phyloP scores from a whole-genome alignment of 2,329 filamentous ascomycete species.

The Fusarium paranaense region DNA sequence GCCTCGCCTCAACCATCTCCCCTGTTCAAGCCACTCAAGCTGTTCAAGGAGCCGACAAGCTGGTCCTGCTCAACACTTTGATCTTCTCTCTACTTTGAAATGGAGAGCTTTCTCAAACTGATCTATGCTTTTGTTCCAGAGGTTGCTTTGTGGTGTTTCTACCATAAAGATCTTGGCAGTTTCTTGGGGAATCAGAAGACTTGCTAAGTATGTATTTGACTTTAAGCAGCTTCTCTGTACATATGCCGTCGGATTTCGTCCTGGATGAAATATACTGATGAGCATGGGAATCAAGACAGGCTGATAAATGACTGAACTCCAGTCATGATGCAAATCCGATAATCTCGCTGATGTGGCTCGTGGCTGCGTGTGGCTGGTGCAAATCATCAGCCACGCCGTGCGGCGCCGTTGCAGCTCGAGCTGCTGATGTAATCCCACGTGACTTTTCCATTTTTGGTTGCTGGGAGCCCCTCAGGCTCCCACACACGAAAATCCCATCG shows the following conservation, averaged over 20 bases:
- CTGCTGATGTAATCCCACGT: slow-evolving; percentile 53
- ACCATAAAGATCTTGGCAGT: not conserved
- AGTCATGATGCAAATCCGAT: not conserved
- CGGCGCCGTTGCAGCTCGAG: slow-evolving; percentile 14
- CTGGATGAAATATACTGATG: not conserved
- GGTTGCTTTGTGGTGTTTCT: not conserved
- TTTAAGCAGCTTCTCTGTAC: not conserved
- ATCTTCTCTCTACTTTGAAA: not conserved
- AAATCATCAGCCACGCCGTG: slow-evolving; percentile 29
- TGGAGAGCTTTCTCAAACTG: not conserved
- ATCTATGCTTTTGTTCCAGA: not conserved
- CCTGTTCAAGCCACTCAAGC: not conserved
- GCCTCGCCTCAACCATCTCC: not conserved
- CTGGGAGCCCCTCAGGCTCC: slow-evolving; percentile 55
- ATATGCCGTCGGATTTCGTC: not conserved
- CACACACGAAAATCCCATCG: slow-evolving; percentile 57
- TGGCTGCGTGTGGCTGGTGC: slow-evolving; percentile 25
- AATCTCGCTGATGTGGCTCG: slow-evolving; percentile 20
- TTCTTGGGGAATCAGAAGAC: not conserved
- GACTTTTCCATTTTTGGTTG: slow-evolving; percentile 40
- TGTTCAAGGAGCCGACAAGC: not conserved
- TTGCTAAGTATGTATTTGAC: not conserved
- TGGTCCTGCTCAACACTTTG: not conserved
- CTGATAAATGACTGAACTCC: not conserved
- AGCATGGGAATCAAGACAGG: not conserved